These are phyloP conservation scores for Pestalotiopsis sp. DNA, from an alignment of 2,329 filamentous ascomycete genomes.

Conservation along the genomic window DNA sequence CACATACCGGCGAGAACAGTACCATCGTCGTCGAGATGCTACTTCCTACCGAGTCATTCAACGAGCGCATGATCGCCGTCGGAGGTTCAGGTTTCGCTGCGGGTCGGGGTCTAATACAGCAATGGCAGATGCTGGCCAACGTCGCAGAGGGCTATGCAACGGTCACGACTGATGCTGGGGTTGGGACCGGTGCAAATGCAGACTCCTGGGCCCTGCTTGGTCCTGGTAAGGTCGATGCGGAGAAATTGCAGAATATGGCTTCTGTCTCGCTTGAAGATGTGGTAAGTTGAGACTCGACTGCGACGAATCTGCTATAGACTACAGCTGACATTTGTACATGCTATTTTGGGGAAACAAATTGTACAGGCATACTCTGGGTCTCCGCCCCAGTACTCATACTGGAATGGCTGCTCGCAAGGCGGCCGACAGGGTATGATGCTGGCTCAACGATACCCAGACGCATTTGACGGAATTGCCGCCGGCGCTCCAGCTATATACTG, in stretches of 20 bases:
- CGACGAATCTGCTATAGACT: background rate
- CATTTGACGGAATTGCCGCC: slow-evolving; percentile 56
- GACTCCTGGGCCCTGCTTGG: slow-evolving; percentile 18
- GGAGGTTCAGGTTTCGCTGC: slow-evolving; percentile 33
- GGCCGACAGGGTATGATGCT: slow-evolving; percentile 57
- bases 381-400: slow-evolving; percentile 49
- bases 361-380: slow-evolving; percentile 36
- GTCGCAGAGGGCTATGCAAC: slow-evolving; percentile 28
- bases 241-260: slow-evolving; percentile 27
- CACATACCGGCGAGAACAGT: background rate
- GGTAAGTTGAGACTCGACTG: background rate
- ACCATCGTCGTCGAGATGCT: background rate
- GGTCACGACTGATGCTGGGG: slow-evolving; percentile 29
- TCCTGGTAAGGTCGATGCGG: slow-evolving; percentile 26
- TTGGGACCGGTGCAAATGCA: slow-evolving; percentile 10
- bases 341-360: background rate
- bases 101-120: slow-evolving; percentile 20
- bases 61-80: slow-evolving; percentile 28
- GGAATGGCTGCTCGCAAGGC: slow-evolving; percentile 51
- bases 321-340: background rate
- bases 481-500: slow-evolving; percentile 41
- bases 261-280: slow-evolving; percentile 25
- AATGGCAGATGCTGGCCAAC: slow-evolving; percentile 20
- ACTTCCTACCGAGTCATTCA: slow-evolving; percentile 22
- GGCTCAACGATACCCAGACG: slow-evolving; percentile 51